These are phyloP conservation scores for Blastomyces gilchristii DNA, from an alignment of 2,329 filamentous ascomycete genomes.

Conservation along the genomic window DNA sequence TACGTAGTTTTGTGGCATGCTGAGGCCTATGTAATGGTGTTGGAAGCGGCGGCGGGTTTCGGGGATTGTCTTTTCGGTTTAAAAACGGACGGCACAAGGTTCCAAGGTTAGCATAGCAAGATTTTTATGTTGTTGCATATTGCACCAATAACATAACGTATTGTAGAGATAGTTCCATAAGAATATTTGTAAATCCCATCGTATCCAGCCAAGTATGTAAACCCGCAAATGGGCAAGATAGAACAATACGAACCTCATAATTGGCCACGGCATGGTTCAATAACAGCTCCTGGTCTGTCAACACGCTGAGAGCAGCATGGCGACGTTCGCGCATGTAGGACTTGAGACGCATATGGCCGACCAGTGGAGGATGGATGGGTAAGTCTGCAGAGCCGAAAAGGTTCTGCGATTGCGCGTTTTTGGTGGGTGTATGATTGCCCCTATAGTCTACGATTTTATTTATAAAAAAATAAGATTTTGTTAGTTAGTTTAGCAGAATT, in stretches of 20 bases:
- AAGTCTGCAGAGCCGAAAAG: constrained; percentile 1
- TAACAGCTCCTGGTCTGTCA: constrained; percentile 32
- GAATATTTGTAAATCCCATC: too few relatives aligned
- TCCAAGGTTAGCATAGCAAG: too few relatives aligned
- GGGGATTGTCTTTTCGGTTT: constrained; percentile 27
- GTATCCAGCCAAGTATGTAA: too few relatives aligned
- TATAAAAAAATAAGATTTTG: neutral
- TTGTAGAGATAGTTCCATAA: too few relatives aligned
- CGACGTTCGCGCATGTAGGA: constrained; percentile 26
- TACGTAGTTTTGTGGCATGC: neutral
- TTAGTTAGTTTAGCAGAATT: neutral
- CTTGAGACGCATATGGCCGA: neutral
- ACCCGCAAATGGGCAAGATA: too few relatives aligned
- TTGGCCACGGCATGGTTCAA: constrained; percentile 32
- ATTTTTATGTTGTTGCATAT: too few relatives aligned
- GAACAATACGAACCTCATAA: constrained; percentile 24
- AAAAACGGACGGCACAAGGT: too few relatives aligned
- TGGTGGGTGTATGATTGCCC: neutral
- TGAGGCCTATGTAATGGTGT: constrained; percentile 24
- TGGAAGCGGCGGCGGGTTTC: constrained; percentile 30
- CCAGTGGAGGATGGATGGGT: constrained; percentile 1
- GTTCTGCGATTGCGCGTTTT: neutral
- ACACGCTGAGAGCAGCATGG: constrained; percentile 29
- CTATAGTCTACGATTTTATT: neutral
- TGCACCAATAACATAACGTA: too few relatives aligned